Base-by-base conservation (phyloP, 306 rosid species). In the Gastrolobium villosum region DNA sequence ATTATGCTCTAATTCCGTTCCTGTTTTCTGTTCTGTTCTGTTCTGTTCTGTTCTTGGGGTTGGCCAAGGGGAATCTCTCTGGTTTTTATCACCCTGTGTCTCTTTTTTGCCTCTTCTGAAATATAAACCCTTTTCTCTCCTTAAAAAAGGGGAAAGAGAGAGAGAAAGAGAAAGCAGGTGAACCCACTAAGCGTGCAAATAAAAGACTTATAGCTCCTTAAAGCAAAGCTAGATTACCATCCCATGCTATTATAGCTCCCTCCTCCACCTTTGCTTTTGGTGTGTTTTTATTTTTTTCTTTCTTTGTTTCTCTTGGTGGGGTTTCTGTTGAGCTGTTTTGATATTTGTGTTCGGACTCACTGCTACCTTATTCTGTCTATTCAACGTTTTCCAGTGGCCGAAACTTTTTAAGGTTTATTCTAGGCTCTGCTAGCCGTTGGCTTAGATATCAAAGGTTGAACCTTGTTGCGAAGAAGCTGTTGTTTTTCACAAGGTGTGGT, bases 161-260 rank as follows among this genome's bases (percentile, higher is more conserved):
- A 62, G 5, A 41, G 45, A 54, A 53, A 75, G 40, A 60, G 55
- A 59, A 31, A 76, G 10, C 2, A 13, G 26, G 63, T 32, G 85
- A 89, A 72, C 84, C 88, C 92, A 82, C 91, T 82, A 65, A 85
- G 90, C 90, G 84, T 89, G 87, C 94, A 65, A 72, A 87, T 76
- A 78, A 68, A 57, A 85, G 77, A 79, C 26, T 20, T 20, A 20
- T 20, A 20, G 26, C 26, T 20, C 77, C 79, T 77, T 84, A 80
- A 84, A 76, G 83, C 85, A 85, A 74, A 52, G 46, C 69, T 10
- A 68, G 70, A 61, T 82, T 76, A 76, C 90, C 65, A 86, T 76
- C 89, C 88, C 81, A 31, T 76, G 87, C 84, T 84, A 87, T 90
- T 63, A 80, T 88, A 83, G 80, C 88, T 63, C 82, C 77, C 83